Conservation (phyloP, 2,329 filamentous ascomycete species). For the Claviceps africana region DNA sequence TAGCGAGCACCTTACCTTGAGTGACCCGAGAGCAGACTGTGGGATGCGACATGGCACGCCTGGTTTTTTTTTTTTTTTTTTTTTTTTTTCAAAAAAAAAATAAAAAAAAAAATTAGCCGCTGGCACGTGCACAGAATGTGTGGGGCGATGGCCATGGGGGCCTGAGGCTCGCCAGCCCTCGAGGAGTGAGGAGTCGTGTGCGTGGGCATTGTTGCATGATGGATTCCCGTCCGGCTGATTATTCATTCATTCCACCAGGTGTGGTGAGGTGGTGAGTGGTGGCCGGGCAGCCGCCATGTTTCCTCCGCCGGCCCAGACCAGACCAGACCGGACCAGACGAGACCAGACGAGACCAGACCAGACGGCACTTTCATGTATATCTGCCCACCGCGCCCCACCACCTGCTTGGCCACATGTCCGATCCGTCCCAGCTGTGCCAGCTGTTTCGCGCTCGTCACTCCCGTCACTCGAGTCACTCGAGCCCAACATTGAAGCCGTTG, state of each 20-base stretch:
- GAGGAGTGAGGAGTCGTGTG: too few relatives aligned
- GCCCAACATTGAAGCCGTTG: neutral
- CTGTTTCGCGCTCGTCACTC: neutral
- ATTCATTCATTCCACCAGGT: too few relatives aligned
- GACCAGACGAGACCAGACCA: too few relatives aligned
- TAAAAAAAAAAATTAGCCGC: too few relatives aligned
- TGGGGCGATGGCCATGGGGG: neutral
- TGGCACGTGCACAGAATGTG: conserved; percentile 1
- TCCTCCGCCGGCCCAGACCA: too few relatives aligned
- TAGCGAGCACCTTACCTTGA: neutral
- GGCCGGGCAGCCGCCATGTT: too few relatives aligned
- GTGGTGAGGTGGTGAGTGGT: too few relatives aligned
- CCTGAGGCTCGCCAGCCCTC: neutral
- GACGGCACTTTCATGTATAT: conserved; percentile 1
- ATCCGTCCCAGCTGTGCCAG: neutral
- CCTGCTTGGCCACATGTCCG: neutral
- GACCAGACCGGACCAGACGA: too few relatives aligned
- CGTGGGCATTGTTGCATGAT: too few relatives aligned
- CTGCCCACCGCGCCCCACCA: conserved; percentile 2
- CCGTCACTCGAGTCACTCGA: neutral
- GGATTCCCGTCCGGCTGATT: too few relatives aligned
- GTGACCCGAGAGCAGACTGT: neutral
- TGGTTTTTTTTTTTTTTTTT: conserved; percentile 1
- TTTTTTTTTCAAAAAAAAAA: too few relatives aligned
- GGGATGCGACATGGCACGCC: too few relatives aligned